Conservation (phyloP, 148 eudicot genomes). For the Camellia sinensis region DNA sequence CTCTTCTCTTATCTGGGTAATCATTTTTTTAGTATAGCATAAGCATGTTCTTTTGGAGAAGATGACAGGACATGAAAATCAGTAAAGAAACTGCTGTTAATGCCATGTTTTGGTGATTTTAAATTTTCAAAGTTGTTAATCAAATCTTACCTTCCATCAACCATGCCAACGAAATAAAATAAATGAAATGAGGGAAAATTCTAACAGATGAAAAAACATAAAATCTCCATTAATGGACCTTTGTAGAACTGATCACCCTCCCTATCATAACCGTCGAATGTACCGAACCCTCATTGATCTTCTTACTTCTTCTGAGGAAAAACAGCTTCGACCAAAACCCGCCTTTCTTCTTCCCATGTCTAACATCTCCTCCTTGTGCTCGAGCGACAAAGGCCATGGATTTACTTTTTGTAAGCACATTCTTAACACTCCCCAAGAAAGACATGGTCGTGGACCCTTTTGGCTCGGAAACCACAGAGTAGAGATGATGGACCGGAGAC, state of each 20-base stretch:
- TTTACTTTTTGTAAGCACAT: conserved; percentile 37
- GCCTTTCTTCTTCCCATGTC: conserved; percentile 22
- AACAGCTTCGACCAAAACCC: conserved; percentile 58
- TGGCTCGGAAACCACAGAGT: conserved; percentile 18
- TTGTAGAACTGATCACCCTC: not conserved
- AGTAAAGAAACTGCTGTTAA: too few species aligned
- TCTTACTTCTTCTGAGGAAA: conserved; percentile 28
- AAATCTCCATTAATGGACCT: conserved; percentile 6
- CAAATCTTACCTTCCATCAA: too few species aligned
- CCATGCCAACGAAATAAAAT: not conserved
- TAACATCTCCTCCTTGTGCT: not conserved
- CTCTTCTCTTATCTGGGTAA: too few species aligned
- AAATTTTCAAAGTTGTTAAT: too few species aligned
- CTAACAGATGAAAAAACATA: not conserved
- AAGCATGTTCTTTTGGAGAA: too few species aligned
- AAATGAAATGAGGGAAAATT: not conserved
- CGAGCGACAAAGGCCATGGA: conserved; percentile 30
- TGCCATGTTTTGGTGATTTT: too few species aligned
- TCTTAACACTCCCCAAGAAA: conserved; percentile 18
- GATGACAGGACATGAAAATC: too few species aligned
- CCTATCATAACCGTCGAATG: conserved; percentile 12
- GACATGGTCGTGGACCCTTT: conserved; percentile 14
- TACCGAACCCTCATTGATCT: conserved; percentile 16
- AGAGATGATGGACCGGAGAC: conserved; percentile 19
- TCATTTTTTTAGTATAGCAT: too few species aligned